Conservation (phyloP, 208 protist genomes). For the Porcisia deanei region DNA sequence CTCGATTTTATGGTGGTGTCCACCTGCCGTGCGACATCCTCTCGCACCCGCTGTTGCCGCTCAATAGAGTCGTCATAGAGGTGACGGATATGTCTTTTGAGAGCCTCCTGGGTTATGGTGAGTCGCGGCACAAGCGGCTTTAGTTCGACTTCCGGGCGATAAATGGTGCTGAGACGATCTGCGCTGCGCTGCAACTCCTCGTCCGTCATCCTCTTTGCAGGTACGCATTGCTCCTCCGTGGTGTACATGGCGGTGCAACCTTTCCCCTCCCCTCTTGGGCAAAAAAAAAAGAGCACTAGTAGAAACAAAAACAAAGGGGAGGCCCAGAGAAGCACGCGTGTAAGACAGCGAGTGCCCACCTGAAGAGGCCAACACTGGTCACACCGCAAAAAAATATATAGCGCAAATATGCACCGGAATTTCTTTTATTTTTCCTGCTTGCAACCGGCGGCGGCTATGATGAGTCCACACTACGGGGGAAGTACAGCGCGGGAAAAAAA, state of each 20-base stretch:
- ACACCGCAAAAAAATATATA: not conserved
- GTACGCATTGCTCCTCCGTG: conserved; percentile 13
- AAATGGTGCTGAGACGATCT: conserved; percentile 59
- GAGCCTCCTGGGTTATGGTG: conserved; percentile 51
- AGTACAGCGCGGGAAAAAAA: no score
- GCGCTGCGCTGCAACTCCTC: conserved; percentile 76
- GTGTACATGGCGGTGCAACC: conserved; percentile 12
- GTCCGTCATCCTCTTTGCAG: conserved; percentile 39
- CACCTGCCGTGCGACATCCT: conserved; percentile 49
- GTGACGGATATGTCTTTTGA: conserved; percentile 67
- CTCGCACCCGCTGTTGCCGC: conserved; percentile 39
- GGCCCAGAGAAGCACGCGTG: not conserved
- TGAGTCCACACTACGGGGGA: no score
- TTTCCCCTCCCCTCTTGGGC: not conserved
- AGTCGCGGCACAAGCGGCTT: conserved; percentile 42
- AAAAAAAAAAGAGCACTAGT: not conserved
- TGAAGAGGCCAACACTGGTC: not conserved
- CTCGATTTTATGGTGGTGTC: conserved; percentile 37
- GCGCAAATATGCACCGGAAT: not conserved
- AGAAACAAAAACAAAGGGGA: no score
- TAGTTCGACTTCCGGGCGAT: conserved; percentile 34
- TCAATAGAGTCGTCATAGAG: conserved; percentile 86
- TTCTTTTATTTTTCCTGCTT: no score
- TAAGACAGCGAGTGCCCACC: not conserved
- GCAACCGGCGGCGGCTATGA: no score